phyloP scores from a whole-genome alignment of 208 protist species.

The Leishmania amazonensis region DNA sequence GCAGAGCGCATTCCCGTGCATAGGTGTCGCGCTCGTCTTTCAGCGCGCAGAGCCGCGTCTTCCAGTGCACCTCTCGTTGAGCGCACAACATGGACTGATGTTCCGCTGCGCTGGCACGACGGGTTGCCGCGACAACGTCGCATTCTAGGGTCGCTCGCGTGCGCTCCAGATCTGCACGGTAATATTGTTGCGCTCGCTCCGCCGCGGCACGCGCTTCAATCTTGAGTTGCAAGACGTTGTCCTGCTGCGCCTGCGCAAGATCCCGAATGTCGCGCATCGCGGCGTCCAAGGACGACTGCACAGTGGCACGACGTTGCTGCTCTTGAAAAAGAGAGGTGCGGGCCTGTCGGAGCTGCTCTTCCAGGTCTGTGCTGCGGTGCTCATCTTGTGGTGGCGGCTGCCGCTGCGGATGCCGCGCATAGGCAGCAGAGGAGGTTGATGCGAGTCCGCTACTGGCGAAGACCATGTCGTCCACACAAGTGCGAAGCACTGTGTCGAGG shows the following conservation, averaged over 20 bases:
- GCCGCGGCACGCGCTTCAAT: neutral
- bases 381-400: neutral
- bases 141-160: neutral
- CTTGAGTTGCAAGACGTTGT: neutral
- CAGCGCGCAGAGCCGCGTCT: neutral
- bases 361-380: neutral
- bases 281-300: neutral
- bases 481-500: conserved; percentile 9
- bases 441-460: neutral
- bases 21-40: conserved; percentile 9
- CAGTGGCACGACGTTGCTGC: neutral
- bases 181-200: neutral
- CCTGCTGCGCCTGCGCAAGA: neutral
- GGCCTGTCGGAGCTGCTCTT: neutral
- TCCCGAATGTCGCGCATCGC: neutral
- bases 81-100: conserved; percentile 1
- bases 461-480: conserved; percentile 19
- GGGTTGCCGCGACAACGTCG: conserved; percentile 14
- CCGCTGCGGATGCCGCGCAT: neutral
- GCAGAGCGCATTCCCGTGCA: conserved; percentile 11
- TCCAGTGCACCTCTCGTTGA: conserved; percentile 15
- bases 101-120: conserved; percentile 18
- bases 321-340: neutral
- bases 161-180: neutral
- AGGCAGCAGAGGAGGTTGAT: neutral